Evolutionary conservation across 2,329 filamentous ascomycete genomes (phyloP), one percentile per base, ranked within the genome.

Genomic region (Claviceps sp.): DNA sequence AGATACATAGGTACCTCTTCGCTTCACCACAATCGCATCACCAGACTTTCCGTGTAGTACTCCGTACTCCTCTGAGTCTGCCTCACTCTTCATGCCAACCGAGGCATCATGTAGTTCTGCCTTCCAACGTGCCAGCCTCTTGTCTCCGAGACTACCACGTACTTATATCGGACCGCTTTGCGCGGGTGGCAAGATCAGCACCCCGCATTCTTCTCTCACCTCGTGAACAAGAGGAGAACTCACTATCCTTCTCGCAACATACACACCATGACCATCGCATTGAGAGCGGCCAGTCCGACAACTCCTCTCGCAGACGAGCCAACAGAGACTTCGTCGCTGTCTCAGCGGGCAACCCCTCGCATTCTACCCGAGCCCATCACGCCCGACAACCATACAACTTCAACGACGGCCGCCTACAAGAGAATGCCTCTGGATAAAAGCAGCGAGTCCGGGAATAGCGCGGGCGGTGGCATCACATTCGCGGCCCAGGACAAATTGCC

Each of bases 161-260:
- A 94, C 72, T 94, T 95, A 72, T 93, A 87, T 74, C 87, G 87
- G 75, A 94, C 84, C 69, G 86, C 87, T 65, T 73, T 95, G 72
- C 87, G 87, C 75, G 84, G 89, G 65, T 74, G 74, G 95, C 61
- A 91, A 86, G 64, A 82, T 95, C 61, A 79, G 82, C 71, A 94
- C 86, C 61, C 78, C 24, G 18, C 16, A 88, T 73, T 78, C 76
- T 69, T 88, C 9, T 20, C n/a, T 8, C n/a, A 14, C 9, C 30
- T 34, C 30, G 13, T 13, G 24, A 47, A 37, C n/a, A 20, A 42
- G 18, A n/a, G 16, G 30, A 34, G 30, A 34, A 34, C 30, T 34
- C 41, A 20, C n/a, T 22, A 8, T 46, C 48, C 48, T 14, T 55
- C 48, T 47, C 44, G 5, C 44, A 48, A 51, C 65, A 67, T 55